Percentiles rank a stretch among this genome's conserved stretches.
phyloP scores from a whole-genome alignment of 2,329 filamentous ascomycete genomes.

The Blastomyces gilchristii region DNA sequence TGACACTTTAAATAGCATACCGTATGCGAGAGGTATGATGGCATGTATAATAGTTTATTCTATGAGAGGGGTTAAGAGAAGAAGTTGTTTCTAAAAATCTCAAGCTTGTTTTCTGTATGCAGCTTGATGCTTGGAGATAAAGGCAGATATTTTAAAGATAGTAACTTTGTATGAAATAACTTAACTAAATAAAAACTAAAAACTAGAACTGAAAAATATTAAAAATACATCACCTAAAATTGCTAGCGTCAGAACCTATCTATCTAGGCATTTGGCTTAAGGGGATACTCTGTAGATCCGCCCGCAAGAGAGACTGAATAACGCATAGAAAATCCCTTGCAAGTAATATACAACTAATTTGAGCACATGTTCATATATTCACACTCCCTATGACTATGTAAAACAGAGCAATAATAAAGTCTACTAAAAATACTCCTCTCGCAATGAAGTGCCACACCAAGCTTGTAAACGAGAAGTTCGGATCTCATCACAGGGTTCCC shows the following conservation, averaged over 20 bases:
- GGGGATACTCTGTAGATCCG: not conserved
- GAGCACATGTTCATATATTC: not conserved
- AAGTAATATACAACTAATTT: not conserved
- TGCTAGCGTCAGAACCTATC: not conserved
- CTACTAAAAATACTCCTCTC: not conserved
- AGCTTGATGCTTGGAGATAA: too few species aligned
- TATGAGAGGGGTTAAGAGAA: too few species aligned
- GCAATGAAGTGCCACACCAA: not conserved
- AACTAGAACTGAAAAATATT: too few species aligned
- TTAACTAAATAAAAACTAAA: too few species aligned
- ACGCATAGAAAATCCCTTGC: not conserved
- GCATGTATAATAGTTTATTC: too few species aligned
- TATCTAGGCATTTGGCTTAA: too few species aligned
- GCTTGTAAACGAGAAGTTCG: not conserved
- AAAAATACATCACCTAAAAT: not conserved
- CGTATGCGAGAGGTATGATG: too few species aligned
- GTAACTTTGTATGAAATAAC: too few species aligned
- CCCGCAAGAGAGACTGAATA: not conserved
- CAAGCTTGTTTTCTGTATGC: too few species aligned
- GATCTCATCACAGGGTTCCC: not conserved
- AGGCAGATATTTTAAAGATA: too few species aligned
- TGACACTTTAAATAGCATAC: too few species aligned
- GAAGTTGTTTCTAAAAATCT: too few species aligned
- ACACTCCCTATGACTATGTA: not conserved
- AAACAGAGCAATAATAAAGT: not conserved